Base-by-base conservation (phyloP, 2,329 filamentous ascomycete species). In the Colletotrichum aenigma region DNA sequence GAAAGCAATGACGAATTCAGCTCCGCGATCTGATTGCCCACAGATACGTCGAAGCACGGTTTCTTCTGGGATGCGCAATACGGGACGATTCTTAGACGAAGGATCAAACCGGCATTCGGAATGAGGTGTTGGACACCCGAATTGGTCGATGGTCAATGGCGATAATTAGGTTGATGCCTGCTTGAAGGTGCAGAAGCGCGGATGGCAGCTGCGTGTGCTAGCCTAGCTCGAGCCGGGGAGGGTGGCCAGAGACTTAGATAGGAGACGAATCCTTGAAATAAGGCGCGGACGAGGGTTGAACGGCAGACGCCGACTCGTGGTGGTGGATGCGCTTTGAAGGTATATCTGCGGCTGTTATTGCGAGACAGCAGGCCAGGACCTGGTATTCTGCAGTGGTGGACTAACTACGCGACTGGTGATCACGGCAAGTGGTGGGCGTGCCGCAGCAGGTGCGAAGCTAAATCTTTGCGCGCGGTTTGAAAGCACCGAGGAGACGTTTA, bases 311-410 rank as follows among this genome's bases (percentile, higher is more conserved):
- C 12, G 60, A 70, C 34, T 66, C 36, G 71, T 55, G 48, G 36
- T 32, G 55, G 70, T 26, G 64, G 26, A 21, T 74, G 74, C 70
- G 74, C 70, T 69, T 70, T 74, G 74, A 70, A 38, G 74, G 28
- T 76, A 76, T 76, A 76, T 32, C 28, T 36, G 56, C 32, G 48
- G 32, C 30, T 38, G 43, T 16, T 76, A 76, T 70, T 76, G 71
- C 18, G 52, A 26, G 43, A 61, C 65, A 75, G 61, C 71, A 75
- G 71, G 74, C 70, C 58, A 60, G 48, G 30, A 61, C 74, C 66
- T 52, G 60, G 74, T 64, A 52, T 48, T 66, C 71, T 55, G 66
- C 36, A 66, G 70, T 66, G 48, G 34, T 36, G 64, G 24, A 52
- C 68, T 61, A 52, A n/a, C 10, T n/a, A 52, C 15, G 56, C 73